Evolutionary conservation across 495 filamentous ascomycete species (phyloP).

Genomic region (Penicillium alfredii): DNA sequence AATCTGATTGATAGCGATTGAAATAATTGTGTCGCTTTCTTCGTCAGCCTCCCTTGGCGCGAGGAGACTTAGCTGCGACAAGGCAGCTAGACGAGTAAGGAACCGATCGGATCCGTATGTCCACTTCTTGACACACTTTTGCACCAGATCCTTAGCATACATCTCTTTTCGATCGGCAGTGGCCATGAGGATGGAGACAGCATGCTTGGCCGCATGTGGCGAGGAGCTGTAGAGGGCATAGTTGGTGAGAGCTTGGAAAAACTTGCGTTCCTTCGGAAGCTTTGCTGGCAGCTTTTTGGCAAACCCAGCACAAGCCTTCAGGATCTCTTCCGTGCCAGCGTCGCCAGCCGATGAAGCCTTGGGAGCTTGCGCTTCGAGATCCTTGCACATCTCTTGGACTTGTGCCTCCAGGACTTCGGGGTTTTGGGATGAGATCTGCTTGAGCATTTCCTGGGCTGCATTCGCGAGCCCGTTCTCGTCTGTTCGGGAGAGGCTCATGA

Average conservation of each 20-base stretch:
- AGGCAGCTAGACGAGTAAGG: constrained; percentile 74
- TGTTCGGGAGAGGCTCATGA: constrained; percentile 77
- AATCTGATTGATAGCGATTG: constrained; percentile 70
- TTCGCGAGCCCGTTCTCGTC: constrained; percentile 71
- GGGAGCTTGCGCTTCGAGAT: constrained; percentile 74
- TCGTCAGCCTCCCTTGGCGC: constrained; percentile 68
- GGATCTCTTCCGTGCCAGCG: constrained; percentile 67
- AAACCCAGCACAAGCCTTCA: constrained; percentile 89
- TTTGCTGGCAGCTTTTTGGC: constrained; percentile 78
- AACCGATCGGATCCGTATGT: constrained; percentile 68
- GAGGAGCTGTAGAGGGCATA: constrained; percentile 80
- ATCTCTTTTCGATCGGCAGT: constrained; percentile 76
- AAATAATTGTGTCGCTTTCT: constrained; percentile 66
- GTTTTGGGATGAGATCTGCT: constrained; percentile 83
- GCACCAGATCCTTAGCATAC: constrained; percentile 76
- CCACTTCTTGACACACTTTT: constrained; percentile 69
- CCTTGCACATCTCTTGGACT: constrained; percentile 84
- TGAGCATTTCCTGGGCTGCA: constrained; percentile 83
- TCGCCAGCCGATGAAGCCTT: constrained; percentile 58
- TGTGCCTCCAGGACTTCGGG: constrained; percentile 88
- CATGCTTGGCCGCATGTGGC: constrained; percentile 82
- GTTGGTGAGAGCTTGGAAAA: constrained; percentile 68
- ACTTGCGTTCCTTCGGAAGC: constrained; percentile 78
- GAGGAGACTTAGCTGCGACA: constrained; percentile 78
- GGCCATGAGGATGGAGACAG: constrained; percentile 81